These are phyloP conservation scores for Exophiala bonariae DNA, from an alignment of 2,329 filamentous ascomycete genomes.

Conservation along the genomic window DNA sequence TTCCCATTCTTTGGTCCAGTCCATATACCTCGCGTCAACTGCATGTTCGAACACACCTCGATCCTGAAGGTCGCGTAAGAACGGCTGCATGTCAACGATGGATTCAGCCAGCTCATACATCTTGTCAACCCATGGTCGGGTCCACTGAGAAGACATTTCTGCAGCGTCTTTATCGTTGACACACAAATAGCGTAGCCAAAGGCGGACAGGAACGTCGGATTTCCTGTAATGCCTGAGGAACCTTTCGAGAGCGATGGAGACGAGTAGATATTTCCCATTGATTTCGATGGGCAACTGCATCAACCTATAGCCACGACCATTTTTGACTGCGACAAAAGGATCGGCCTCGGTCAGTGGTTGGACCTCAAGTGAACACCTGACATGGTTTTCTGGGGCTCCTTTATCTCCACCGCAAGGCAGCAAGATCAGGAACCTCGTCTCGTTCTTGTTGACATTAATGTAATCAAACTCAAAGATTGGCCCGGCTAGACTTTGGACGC, in stretches of 20 bases:
- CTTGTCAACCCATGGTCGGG: slow-evolving; percentile 4
- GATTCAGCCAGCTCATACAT: slow-evolving; percentile 1
- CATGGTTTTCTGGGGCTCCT: neutral
- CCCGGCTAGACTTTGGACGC: no score
- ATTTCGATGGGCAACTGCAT: slow-evolving; percentile 4
- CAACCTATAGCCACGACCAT: slow-evolving; percentile 3
- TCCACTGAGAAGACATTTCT: slow-evolving; percentile 7
- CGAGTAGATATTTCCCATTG: neutral
- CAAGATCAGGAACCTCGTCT: slow-evolving; percentile 1
- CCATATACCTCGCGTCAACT: slow-evolving; percentile 4
- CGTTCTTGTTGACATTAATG: no score
- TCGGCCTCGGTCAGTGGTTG: slow-evolving; percentile 1
- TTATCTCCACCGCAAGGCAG: neutral
- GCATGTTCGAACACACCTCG: slow-evolving; percentile 1
- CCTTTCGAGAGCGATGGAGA: slow-evolving; percentile 2
- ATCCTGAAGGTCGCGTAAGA: neutral
- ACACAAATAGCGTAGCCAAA: slow-evolving; percentile 8
- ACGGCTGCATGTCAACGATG: slow-evolving; percentile 3
- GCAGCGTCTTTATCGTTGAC: slow-evolving; percentile 2
- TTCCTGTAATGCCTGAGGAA: neutral
- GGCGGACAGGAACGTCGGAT: neutral
- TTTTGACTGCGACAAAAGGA: slow-evolving; percentile 5
- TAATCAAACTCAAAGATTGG: no score
- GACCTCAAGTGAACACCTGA: slow-evolving; percentile 1
- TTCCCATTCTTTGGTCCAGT: slow-evolving; percentile 6